Evolutionary conservation across 805 yeast species (phyloP).

Genomic region (Metschnikowia santaceciliae): DNA sequence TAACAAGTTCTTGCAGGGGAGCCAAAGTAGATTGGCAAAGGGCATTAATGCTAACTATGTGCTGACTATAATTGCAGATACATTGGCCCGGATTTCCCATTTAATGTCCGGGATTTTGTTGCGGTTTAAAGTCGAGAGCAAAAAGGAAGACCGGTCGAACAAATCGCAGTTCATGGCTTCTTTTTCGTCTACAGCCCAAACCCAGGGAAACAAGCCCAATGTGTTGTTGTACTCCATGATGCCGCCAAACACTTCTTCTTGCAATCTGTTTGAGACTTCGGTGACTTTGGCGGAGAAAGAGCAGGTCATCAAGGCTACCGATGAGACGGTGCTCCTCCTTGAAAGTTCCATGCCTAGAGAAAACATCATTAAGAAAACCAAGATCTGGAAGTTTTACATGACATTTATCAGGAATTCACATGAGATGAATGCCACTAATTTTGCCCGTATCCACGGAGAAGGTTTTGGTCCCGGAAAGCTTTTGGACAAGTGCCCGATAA

Average conservation of each 20-base stretch:
- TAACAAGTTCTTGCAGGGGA: constrained; percentile 12
- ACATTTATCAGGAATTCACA: constrained; percentile 31
- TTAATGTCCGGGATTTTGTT: constrained; percentile 31
- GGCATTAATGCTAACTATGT: constrained; percentile 18
- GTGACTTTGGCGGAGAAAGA: constrained; percentile 12
- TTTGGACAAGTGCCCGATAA: constrained; percentile 16
- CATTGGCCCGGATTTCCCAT: constrained; percentile 29
- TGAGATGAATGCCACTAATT: constrained; percentile 25
- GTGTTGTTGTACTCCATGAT: neutral
- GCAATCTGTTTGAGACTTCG: constrained; percentile 1
- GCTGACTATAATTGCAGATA: constrained; percentile 25
- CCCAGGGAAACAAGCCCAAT: neutral
- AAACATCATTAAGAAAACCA: constrained; percentile 12
- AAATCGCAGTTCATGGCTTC: constrained; percentile 5
- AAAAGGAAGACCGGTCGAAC: neutral
- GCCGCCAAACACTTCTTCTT: constrained; percentile 1
- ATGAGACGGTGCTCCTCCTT: constrained; percentile 12
- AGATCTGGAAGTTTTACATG: constrained; percentile 39
- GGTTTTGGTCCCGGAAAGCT: constrained; percentile 16
- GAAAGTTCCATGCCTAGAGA: constrained; percentile 8
- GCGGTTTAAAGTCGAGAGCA: constrained; percentile 19
- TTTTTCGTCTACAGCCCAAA: neutral
- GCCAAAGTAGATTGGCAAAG: constrained; percentile 7
- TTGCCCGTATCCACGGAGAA: constrained; percentile 25
- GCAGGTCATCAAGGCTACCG: constrained; percentile 13